Conservation (phyloP, 2,329 filamentous ascomycete species). For the Aureobasidium vineae region DNA sequence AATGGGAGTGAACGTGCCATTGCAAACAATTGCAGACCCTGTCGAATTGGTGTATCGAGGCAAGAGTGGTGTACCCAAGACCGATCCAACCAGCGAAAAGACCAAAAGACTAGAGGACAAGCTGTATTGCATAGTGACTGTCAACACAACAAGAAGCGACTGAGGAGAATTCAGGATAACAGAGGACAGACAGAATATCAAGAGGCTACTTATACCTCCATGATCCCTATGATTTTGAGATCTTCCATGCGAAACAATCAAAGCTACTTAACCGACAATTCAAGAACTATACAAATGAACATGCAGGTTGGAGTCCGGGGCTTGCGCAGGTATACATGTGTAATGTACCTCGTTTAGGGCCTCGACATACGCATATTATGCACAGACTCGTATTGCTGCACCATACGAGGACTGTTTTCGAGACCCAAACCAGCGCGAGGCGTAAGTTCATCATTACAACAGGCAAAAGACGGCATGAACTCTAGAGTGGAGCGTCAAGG, state of each 20-base stretch:
- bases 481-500: background rate
- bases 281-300: background rate
- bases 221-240: background rate
- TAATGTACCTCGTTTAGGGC: background rate
- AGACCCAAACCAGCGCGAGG: background rate
- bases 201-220: background rate
- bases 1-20: conserved; percentile 47
- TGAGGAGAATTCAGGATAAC: background rate
- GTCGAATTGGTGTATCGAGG: background rate
- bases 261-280: background rate
- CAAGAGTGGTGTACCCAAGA: background rate
- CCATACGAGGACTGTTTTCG: background rate
- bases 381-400: background rate
- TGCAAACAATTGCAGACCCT: conserved; percentile 35
- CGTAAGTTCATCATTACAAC: background rate
- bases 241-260: background rate
- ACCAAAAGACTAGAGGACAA: background rate
- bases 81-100: background rate
- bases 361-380: background rate
- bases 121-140: background rate
- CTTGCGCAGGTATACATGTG: conserved; percentile 1
- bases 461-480: background rate
- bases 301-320: background rate
- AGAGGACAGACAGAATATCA: background rate
- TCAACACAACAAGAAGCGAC: background rate